These are phyloP conservation scores for Pythium plurisporium DNA, from an alignment of 352 stramenopile genomes.

Conservation along the genomic window DNA sequence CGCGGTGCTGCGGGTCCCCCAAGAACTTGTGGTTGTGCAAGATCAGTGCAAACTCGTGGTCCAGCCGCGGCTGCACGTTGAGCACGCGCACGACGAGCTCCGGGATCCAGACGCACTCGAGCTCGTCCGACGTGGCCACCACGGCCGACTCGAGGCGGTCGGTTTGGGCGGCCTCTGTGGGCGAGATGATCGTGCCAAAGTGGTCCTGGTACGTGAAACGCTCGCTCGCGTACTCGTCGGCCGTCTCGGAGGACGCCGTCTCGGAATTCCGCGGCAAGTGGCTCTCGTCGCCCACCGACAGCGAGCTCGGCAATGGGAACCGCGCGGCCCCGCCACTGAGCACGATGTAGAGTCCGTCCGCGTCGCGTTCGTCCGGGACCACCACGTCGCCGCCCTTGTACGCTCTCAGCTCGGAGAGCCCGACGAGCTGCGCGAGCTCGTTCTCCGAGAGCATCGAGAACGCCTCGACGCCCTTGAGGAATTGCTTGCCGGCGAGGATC, in stretches of 20 bases:
- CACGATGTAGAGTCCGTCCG: conserved; percentile 57
- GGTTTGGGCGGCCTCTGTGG: conserved; percentile 25
- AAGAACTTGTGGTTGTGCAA: conserved; percentile 35
- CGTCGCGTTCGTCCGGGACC: conserved; percentile 37
- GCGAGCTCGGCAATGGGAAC: conserved; percentile 12
- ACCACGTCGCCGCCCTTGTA: conserved; percentile 39
- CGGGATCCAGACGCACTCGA: conserved; percentile 56
- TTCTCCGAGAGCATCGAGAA: conserved; percentile 55
- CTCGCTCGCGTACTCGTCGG: conserved; percentile 24
- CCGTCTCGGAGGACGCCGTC: background rate
- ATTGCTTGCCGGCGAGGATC: conserved; percentile 48
- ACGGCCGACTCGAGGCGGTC: conserved; percentile 30
- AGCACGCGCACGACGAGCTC: conserved; percentile 52
- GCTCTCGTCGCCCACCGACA: background rate
- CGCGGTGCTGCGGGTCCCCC: conserved; percentile 22
- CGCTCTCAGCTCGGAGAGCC: conserved; percentile 36
- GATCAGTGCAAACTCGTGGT: conserved; percentile 53
- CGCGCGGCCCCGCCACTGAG: conserved; percentile 34
- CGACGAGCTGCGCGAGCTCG: conserved; percentile 47
- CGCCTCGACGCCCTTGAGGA: conserved; percentile 46
- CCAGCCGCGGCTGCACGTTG: conserved; percentile 53
- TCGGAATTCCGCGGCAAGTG: background rate
- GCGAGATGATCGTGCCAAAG: conserved; percentile 44
- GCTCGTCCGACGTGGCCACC: conserved; percentile 28
- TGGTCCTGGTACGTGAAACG: conserved; percentile 53